These are phyloP conservation scores for Vitis cinerea DNA, from an alignment of 164 flowering plant species.

Conservation along the genomic window DNA sequence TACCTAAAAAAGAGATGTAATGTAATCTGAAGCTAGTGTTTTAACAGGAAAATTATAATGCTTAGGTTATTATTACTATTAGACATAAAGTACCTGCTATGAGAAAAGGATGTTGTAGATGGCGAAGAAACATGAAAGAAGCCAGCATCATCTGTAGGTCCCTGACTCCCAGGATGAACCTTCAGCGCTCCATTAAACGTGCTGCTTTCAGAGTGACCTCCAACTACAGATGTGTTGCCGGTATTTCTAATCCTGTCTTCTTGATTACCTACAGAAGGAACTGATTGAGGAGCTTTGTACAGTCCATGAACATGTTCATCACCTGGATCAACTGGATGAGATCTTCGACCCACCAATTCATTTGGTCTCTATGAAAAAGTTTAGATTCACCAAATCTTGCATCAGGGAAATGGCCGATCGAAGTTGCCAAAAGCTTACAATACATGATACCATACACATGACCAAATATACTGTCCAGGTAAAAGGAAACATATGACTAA, in stretches of 20 bases:
- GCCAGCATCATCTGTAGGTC: conserved; percentile 38
- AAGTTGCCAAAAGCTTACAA: too few species aligned
- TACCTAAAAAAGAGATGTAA: conserved; percentile 34
- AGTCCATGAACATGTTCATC: conserved; percentile 31
- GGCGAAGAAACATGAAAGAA: conserved; percentile 59
- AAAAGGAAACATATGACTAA: too few species aligned
- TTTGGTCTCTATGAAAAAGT: conserved; percentile 50
- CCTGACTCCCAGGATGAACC: conserved; percentile 34
- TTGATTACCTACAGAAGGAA: conserved; percentile 27
- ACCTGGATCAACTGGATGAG: conserved; percentile 32
- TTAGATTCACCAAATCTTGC: conserved; percentile 3
- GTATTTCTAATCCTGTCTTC: conserved; percentile 30
- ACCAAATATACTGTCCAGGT: too few species aligned
- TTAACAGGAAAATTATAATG: too few species aligned
- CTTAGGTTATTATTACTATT: neutral
- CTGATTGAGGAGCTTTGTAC: conserved; percentile 29
- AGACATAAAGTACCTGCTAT: conserved; percentile 41
- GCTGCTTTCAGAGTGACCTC: conserved; percentile 32
- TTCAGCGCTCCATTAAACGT: conserved; percentile 48
- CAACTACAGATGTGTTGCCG: conserved; percentile 21
- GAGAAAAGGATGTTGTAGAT: conserved; percentile 52
- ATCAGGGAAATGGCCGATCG: too few species aligned
- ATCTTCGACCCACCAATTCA: conserved; percentile 28
- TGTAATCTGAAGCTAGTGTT: neutral
- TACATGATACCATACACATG: too few species aligned